Evolutionary conservation across 352 stramenopile species (phyloP), one percentile per base, ranked within the genome.

Genomic region (Pseudoperonospora humuli): DNA sequence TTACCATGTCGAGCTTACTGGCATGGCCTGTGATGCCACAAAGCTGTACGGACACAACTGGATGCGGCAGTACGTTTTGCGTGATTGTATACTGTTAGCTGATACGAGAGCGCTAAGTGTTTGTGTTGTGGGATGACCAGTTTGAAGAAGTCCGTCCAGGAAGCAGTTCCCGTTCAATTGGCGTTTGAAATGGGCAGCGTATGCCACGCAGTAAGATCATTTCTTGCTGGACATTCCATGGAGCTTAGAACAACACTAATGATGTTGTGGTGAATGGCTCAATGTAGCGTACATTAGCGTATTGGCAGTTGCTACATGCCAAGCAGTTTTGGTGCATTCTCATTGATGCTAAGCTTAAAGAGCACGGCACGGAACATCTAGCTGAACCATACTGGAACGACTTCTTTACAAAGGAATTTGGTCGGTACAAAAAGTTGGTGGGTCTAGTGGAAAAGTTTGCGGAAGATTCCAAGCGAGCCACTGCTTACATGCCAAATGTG

Each of bases 271-370:
- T 35, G 32, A 6, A 10, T 47, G 7, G 36, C 34, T 14, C 17
- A 51, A 15, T 46, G 7, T 36, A 92, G 80, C 71, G 80, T 17
- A 84, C 71, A 3, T 49, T 90, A 21, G 65, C 61, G 3, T 93
- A 80, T 46, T 93, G 80, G 80, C 70, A 88, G 31, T 29, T 93
- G 21, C 62, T 86, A 5, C 80, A 93, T 23, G 74, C 80, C 21
- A 93, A 93, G 43, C 75, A 71, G 13, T 86, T 87, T 33, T 87
- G 74, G 75, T 84, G 71, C 6, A 66, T 67, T 11, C n/a, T 90
- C 2, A 62, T 93, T 20, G 73, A 87, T 24, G 71, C 70, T 7
- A 87, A 86, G 52, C 52, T 62, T 13, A 65, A 63, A 10, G 47
- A 70, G 28, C 59, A 81, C 41, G 57, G 44, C 10, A 63, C 54